Percentiles rank a stretch among this genome's conserved stretches.
phyloP scores from a whole-genome alignment of 2,329 filamentous ascomycete genomes.

The Apiospora marii region DNA sequence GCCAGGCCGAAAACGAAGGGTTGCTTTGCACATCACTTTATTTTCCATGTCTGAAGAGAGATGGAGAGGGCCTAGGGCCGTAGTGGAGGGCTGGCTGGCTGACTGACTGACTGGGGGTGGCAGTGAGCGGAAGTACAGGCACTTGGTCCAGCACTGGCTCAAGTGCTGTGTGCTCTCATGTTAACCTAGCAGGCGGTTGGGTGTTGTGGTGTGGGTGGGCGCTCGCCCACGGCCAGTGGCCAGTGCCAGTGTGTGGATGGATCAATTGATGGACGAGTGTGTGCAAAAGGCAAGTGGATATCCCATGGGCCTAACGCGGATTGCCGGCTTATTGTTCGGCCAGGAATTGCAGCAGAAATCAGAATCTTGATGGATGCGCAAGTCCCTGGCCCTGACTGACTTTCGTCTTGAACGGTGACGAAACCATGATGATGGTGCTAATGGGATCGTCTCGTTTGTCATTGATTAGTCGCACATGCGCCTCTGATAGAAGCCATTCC shows the following conservation, averaged over 20 bases:
- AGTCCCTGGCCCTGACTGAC: slow-evolving; percentile 5
- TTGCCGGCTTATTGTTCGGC: slow-evolving; percentile 17
- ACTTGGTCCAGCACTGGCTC: neutral
- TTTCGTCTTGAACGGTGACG: neutral
- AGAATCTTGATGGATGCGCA: neutral
- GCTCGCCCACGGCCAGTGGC: neutral
- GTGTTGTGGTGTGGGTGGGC: neutral
- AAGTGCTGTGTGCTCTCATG: neutral
- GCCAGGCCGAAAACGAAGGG: slow-evolving; percentile 2
- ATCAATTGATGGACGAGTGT: neutral
- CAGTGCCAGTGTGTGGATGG: slow-evolving; percentile 4
- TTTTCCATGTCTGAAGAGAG: neutral
- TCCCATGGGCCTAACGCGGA: slow-evolving; percentile 12
- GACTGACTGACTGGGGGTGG: neutral
- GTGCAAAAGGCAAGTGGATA: neutral
- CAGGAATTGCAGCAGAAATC: slow-evolving; percentile 1
- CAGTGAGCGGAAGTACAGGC: neutral
- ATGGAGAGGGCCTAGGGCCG: neutral
- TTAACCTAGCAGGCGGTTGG: neutral
- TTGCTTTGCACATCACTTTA: slow-evolving; percentile 9
- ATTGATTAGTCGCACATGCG: neutral
- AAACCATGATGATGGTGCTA: slow-evolving; percentile 15
- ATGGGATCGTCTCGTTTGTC: neutral
- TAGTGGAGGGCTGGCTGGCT: neutral
- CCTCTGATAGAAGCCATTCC: neutral